Conservation (phyloP, 768 basidiomycete species). For the Floccularia luteovirens region DNA sequence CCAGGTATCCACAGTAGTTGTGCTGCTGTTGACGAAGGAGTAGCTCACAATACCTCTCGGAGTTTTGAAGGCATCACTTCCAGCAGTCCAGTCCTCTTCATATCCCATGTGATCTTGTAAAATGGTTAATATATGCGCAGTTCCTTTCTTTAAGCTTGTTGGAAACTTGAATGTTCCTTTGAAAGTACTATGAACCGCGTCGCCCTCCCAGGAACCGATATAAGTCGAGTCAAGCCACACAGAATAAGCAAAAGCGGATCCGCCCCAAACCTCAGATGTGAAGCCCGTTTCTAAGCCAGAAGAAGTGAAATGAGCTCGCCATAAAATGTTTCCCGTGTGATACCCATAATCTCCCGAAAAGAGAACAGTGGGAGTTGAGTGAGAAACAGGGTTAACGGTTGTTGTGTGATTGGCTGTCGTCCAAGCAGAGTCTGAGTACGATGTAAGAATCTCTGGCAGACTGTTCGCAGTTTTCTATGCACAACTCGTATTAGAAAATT, state of each 20-base stretch:
- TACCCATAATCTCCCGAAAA: slow-evolving; percentile 43
- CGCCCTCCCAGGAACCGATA: slow-evolving; percentile 40
- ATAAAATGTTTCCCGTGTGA: slow-evolving; percentile 44
- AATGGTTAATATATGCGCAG: slow-evolving; percentile 37
- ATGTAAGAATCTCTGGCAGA: slow-evolving; percentile 29
- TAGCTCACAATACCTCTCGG: slow-evolving; percentile 43
- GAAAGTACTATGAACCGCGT: slow-evolving; percentile 22
- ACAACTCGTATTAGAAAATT: not conserved
- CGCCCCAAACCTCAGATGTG: slow-evolving; percentile 30
- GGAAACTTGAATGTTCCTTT: slow-evolving; percentile 27
- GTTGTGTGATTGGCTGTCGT: slow-evolving; percentile 30
- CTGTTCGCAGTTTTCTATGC: slow-evolving; percentile 33
- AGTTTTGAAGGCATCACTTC: slow-evolving; percentile 36
- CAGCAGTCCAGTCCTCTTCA: slow-evolving; percentile 34
- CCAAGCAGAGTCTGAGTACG: slow-evolving; percentile 35
- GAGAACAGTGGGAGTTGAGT: slow-evolving; percentile 31
- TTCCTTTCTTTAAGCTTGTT: slow-evolving; percentile 16
- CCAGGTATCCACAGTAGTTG: slow-evolving; percentile 33
- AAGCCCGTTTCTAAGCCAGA: slow-evolving; percentile 38
- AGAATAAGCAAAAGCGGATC: slow-evolving; percentile 39
- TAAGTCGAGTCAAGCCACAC: slow-evolving; percentile 41
- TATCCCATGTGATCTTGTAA: slow-evolving; percentile 50
- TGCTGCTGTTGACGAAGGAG: slow-evolving; percentile 30
- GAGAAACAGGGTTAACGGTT: slow-evolving; percentile 31
- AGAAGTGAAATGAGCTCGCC: slow-evolving; percentile 43